Base-by-base conservation (phyloP, 2,329 filamentous ascomycete species). In the Atkinsonella hypoxylon region DNA sequence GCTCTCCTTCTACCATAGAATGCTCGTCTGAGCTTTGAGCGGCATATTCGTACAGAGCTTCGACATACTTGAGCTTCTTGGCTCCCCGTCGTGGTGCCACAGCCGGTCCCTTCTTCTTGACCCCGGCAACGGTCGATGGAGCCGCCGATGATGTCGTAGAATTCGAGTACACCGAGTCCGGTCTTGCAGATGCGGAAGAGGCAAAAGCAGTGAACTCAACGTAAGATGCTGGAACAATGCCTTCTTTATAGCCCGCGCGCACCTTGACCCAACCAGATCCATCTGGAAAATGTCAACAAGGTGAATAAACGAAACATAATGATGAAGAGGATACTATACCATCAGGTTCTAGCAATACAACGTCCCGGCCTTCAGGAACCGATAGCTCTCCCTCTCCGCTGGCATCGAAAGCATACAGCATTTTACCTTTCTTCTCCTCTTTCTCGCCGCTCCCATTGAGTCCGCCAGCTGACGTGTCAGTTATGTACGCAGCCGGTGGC, bases 211-310 rank as follows among this genome's bases (percentile, higher is more conserved):
- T 68, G 10, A 84, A 64, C 59, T 97, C 90, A 43, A 95, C 74
- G 64, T 98, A 98, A 6, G 83, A 78, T 6, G 89, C 79, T 1
- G 93, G 93, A 0, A 98, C 90, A 26, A 97, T 76, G 38, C 93
- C 93, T 69, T 91, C 84, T 57, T 82, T 82, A 57, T 77, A 78
- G 17, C 85, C 85, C 34, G 78, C 76, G 48, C 86, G 84, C 53
- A 98, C 82, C 65, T 86, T 91, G 59, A 89, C 79, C 93, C 93
- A 98, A 41, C 93, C 93, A 40, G 85, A 83, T 53, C 91, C 91
- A 67, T 95, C 91, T 95, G 58, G 22, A n/a, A 12, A 10, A 41
- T 47, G 15, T 9, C 26, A 39, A 31, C 38, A 36, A 17, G 26
- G 22, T 42, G 38, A 45, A 22, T 12, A 42, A n/a, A 13, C 26